Conservation (phyloP, 768 basidiomycete species). For the Stropharia rugosoannulata region DNA sequence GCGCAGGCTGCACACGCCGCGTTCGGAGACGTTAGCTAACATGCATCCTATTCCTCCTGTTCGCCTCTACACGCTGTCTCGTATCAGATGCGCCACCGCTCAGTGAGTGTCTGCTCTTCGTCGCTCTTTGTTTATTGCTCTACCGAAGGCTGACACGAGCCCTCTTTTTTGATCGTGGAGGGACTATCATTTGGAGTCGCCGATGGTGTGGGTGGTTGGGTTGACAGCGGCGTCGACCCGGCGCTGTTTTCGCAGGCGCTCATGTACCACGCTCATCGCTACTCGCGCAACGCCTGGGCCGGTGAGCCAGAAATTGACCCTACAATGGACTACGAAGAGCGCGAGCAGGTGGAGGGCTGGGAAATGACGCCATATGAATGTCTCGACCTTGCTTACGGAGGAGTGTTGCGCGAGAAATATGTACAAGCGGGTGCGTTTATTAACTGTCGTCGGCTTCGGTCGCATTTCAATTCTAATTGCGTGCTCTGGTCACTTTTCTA, state of each 20-base stretch:
- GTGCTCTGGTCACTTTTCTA: conserved; percentile 22
- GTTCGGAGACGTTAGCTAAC: background rate
- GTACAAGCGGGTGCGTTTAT: conserved; percentile 60
- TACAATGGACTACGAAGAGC: conserved; percentile 68
- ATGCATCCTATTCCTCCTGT: conserved; percentile 7
- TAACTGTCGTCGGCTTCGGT: conserved; percentile 5
- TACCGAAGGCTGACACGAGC: conserved; percentile 10
- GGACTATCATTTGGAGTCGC: conserved; percentile 82
- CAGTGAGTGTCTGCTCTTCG: conserved; percentile 52
- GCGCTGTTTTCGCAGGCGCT: conserved; percentile 88
- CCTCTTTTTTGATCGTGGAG: conserved; percentile 39
- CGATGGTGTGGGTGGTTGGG: conserved; percentile 95
- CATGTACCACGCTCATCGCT: conserved; percentile 83
- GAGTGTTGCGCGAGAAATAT: conserved; percentile 63
- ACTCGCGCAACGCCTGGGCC: conserved; percentile 72
- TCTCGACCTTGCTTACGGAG: conserved; percentile 69
- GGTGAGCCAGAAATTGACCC: conserved; percentile 85
- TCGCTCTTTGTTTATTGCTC: conserved; percentile 23
- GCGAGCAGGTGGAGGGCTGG: conserved; percentile 70
- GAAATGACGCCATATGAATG: conserved; percentile 74
- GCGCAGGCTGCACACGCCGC: background rate
- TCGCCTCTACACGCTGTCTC: background rate
- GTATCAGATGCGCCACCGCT: conserved; percentile 69
- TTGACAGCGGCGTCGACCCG: conserved; percentile 79
- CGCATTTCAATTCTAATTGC: background rate